Conservation (phyloP, 225 moss, liverwort and hornwort genomes). For the Sphagnum tenellum region DNA sequence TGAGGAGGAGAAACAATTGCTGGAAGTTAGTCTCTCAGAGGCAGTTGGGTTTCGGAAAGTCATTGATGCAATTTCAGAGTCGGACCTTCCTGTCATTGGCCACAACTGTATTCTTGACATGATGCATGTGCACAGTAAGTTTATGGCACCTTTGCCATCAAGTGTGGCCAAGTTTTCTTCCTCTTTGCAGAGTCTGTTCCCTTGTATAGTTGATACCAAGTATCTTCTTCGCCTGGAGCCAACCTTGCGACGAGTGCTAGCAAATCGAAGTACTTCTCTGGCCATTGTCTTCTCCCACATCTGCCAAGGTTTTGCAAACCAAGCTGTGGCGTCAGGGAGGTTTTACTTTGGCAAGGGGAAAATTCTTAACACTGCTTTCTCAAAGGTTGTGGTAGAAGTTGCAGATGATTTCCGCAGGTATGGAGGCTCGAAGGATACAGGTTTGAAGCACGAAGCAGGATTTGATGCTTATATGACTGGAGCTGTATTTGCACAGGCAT, state of each 20-base stretch:
- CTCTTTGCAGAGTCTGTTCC: conserved; percentile 43
- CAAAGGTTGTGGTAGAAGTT: conserved; percentile 58
- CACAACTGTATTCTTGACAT: conserved; percentile 84
- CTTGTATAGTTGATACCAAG: conserved; percentile 80
- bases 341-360: conserved; percentile 67
- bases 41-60: conserved; percentile 86
- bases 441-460: conserved; percentile 45
- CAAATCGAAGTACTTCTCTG: conserved; percentile 64
- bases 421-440: conserved; percentile 34
- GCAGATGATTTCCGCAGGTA: conserved; percentile 62
- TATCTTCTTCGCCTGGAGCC: conserved; percentile 75
- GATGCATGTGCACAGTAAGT: conserved; percentile 68
- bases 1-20: conserved; percentile 31
- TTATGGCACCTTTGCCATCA: conserved; percentile 55
- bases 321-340: conserved; percentile 49
- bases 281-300: conserved; percentile 77
- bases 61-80: conserved; percentile 53
- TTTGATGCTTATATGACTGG: conserved; percentile 60
- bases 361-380: conserved; percentile 45
- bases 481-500: conserved; percentile 47
- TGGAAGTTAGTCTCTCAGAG: conserved; percentile 45
- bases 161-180: conserved; percentile 43
- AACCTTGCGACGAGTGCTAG: conserved; percentile 47
- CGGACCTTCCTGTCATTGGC: conserved; percentile 57
- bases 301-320: conserved; percentile 73